Evolutionary conservation across 768 basidiomycete genomes (phyloP), one percentile per base, ranked within the genome.

Genomic region (Trametes maxima): DNA sequence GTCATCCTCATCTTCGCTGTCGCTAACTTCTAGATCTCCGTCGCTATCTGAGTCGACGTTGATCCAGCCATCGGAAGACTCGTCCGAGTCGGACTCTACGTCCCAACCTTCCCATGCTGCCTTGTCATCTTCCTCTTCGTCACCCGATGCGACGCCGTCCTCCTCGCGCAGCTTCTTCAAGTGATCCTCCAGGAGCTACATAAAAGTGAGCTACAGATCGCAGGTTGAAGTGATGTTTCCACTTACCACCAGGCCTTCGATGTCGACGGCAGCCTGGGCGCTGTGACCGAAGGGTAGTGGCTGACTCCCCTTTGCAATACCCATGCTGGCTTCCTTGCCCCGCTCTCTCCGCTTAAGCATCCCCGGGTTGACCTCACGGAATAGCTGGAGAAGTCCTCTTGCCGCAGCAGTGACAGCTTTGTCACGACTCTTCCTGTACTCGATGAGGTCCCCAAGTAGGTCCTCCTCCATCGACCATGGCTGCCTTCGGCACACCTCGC

Each of bases 401-500:
- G 93, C 88, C 46, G 92, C 94, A n/a, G 92, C 85, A 7, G 89
- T 88, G 44, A 97, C 94, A 0, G 89, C 84, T 78, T 98, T 98
- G 75, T 98, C 97, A 68, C 88, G 85, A 68, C 94, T 95, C 78
- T 97, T 98, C 71, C 88, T 82, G 73, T 99, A 99, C 75, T 94
- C 95, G 53, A 98, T 84, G 64, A 99, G 74, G 75, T 99, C 97
- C 3, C 90, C 87, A 5, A 99, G 78, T 24, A 98, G 74, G 68
- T 98, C 96, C 66, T 94, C 93, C 66, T 96, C 94, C 90, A 99
- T 98, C 55, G 91, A 87, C 93, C 94, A 95, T 4, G 96, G 94
- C 71, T 99, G 97, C 40, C 96, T 76, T 35, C 91, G 75, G 73
- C 94, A 97, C n/a, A 99, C 85, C 73, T 98, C 96, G 33, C 95